Evolutionary conservation across 257 asterid species (phyloP).

Genomic region (Jaltomata sinuosa): DNA sequence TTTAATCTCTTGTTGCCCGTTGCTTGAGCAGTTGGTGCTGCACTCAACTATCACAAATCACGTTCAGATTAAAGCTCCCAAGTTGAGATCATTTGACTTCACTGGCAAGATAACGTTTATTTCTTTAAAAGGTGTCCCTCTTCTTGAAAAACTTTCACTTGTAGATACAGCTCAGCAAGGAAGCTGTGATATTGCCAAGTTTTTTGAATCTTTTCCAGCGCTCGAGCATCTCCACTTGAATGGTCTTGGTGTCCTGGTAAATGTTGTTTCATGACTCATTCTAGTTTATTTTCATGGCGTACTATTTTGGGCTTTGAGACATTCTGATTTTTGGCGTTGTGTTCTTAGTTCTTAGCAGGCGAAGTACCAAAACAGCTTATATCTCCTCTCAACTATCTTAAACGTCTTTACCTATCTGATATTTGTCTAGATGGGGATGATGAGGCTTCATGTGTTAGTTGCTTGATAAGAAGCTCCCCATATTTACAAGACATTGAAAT

Average conservation of each 20-base stretch:
- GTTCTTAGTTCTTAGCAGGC: background rate
- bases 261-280: too few relatives aligned
- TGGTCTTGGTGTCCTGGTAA: background rate
- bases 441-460: too few relatives aligned
- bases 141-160: background rate
- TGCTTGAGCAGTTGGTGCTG: too few relatives aligned
- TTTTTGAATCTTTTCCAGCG: background rate
- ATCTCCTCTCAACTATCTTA: constrained; percentile 1
- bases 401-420: background rate
- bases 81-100: background rate
- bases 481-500: constrained; percentile 3
- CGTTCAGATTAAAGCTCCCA: background rate
- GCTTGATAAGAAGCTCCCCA: constrained; percentile 14
- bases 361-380: background rate
- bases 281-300: too few relatives aligned
- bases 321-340: background rate
- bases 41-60: too few relatives aligned
- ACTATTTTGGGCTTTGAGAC: background rate
- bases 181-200: background rate
- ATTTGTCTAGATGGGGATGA: constrained; percentile 2
- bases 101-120: background rate
- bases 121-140: background rate
- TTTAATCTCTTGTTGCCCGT: too few relatives aligned
- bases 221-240: constrained; percentile 6
- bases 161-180: background rate